Percentiles rank a stretch among this genome's conserved stretches.
Evolutionary conservation across 768 basidiomycete genomes (phyloP).

Genomic region (Mycena leptocephala): DNA sequence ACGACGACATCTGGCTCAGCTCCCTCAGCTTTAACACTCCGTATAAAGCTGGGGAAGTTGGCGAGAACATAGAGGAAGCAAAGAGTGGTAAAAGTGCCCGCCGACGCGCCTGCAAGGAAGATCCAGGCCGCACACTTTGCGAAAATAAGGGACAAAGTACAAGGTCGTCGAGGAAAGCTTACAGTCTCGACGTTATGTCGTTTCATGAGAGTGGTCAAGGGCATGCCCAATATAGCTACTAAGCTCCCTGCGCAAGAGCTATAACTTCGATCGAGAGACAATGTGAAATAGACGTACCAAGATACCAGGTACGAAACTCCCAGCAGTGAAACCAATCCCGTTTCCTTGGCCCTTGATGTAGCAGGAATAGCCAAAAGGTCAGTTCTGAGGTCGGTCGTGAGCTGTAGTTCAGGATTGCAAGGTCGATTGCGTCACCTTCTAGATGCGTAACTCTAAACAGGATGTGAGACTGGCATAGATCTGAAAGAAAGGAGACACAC

Average conservation of each 20-base stretch:
- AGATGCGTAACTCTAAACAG: constrained; percentile 79
- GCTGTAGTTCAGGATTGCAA: neutral
- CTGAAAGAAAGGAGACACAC: constrained; percentile 58
- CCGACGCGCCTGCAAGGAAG: constrained; percentile 80
- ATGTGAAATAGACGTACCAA: constrained; percentile 61
- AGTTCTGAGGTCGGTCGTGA: constrained; percentile 65
- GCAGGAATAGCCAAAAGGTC: constrained; percentile 87
- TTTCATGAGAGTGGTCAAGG: constrained; percentile 75
- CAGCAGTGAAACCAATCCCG: constrained; percentile 86
- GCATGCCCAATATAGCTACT: constrained; percentile 79
- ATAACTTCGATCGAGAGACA: constrained; percentile 10
- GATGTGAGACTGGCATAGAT: constrained; percentile 4
- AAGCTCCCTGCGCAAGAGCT: constrained; percentile 67
- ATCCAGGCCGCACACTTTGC: constrained; percentile 81
- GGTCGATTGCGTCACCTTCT: constrained; percentile 67
- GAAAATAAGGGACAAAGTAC: constrained; percentile 22
- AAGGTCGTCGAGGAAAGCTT: constrained; percentile 27
- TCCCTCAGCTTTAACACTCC: constrained; percentile 79
- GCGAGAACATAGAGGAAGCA: constrained; percentile 81
- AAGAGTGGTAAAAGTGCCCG: constrained; percentile 78
- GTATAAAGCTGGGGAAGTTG: constrained; percentile 81
- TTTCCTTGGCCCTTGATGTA: constrained; percentile 81
- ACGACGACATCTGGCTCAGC: constrained; percentile 84
- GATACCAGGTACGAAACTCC: constrained; percentile 83
- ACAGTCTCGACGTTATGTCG: constrained; percentile 75